Evolutionary conservation across 352 stramenopile species (phyloP), one percentile per base, ranked within the genome.

Genomic region (Phytophthora meadii): DNA sequence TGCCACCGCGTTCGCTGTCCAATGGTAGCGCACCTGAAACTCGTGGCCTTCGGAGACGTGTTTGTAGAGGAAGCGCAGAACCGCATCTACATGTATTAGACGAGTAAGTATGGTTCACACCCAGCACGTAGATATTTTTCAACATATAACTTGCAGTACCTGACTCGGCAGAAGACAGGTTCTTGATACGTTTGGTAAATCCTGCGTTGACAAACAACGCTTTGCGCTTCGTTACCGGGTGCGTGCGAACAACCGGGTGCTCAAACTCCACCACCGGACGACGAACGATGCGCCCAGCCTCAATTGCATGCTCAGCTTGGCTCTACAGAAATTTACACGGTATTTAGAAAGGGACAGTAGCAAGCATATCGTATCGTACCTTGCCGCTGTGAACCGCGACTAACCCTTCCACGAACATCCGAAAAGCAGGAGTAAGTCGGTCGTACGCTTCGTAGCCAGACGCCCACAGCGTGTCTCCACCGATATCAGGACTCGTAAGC

Each of bases 401-500:
- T 15, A 83, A 62, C 0, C 65, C 65, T 30, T 76, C 64, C 1
- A 81, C 36, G 30, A 81, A 70, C 41, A 65, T 63, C 28, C 68
- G 45, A 28, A 82, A 68, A 10, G 54, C 54, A 19, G 68, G 67
- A 15, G 75, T 74, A 12, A 84, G 61, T n/a, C 72, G 72, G 6
- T 84, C 68, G 63, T 82, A 84, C 15, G 76, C 76, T 27, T 84
- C 68, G 56, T 78, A 80, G n/a, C 42, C 64, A 10, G 73, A 81
- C 3, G 71, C 60, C 73, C 73, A 84, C 11, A 84, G 44, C 37
- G 76, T 84, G 41, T 82, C 76, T 12, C 66, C 76, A 14, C 76
- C 76, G 1, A 68, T 65, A 0, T 54, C 54, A 10, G 76, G 76
- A 19, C 57, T 72, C 0, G 64, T 72, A 36, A 77, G 39, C 36